Percentiles rank a stretch among this genome's conserved stretches.
These are phyloP conservation scores for Xylaria acuta DNA, from an alignment of 495 filamentous ascomycete genomes.

Conservation along the genomic window DNA sequence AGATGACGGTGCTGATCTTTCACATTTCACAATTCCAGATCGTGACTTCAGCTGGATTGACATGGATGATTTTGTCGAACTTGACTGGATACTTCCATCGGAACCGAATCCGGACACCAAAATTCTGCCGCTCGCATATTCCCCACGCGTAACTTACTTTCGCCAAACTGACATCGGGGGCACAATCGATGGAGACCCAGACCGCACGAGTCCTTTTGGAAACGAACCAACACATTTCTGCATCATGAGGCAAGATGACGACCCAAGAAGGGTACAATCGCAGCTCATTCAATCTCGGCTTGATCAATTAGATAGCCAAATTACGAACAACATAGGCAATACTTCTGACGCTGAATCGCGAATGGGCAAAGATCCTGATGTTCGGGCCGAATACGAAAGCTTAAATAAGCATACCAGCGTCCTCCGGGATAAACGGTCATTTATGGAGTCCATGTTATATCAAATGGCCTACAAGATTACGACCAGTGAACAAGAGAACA, in stretches of 20 bases:
- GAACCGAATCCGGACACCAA: slow-evolving; percentile 91
- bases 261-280: slow-evolving; percentile 87
- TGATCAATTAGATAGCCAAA: slow-evolving; percentile 76
- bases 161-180: slow-evolving; percentile 91
- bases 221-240: slow-evolving; percentile 92
- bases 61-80: slow-evolving; percentile 98
- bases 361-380: slow-evolving; percentile 60
- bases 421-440: slow-evolving; percentile 74
- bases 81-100: slow-evolving; percentile 93
- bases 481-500: slow-evolving; percentile 28
- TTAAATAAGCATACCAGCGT: slow-evolving; percentile 73
- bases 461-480: slow-evolving; percentile 57
- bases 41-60: slow-evolving; percentile 95
- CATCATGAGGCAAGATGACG: slow-evolving; percentile 91
- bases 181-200: slow-evolving; percentile 68
- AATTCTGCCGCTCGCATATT: slow-evolving; percentile 89
- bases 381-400: slow-evolving; percentile 67
- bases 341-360: slow-evolving; percentile 71
- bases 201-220: slow-evolving; percentile 83
- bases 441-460: slow-evolving; percentile 75
- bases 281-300: slow-evolving; percentile 83
- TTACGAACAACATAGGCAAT: slow-evolving; percentile 69
- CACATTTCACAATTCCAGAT: slow-evolving; percentile 91
- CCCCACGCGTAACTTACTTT: slow-evolving; percentile 95
- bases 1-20: slow-evolving; percentile 68